Percentiles rank a stretch among this genome's conserved stretches.
These are phyloP conservation scores for Phlebiopsis gigantea DNA, from an alignment of 768 basidiomycete species.

Conservation along the genomic window DNA sequence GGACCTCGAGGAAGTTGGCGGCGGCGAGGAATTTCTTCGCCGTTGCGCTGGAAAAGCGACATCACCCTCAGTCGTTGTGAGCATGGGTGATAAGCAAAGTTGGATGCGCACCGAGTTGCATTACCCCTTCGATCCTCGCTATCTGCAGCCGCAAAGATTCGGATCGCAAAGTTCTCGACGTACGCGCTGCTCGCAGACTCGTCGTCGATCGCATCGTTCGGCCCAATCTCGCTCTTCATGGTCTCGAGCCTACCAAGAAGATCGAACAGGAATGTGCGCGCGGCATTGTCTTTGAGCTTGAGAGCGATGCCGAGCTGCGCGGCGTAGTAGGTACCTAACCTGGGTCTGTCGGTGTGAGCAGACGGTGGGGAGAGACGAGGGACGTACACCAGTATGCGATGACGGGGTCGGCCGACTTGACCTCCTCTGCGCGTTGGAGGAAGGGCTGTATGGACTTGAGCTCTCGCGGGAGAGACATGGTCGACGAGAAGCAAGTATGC, in stretches of 20 bases:
- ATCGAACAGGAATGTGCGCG: conserved; percentile 63
- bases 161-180: conserved; percentile 92
- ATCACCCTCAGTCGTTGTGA: too few relatives aligned
- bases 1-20: conserved; percentile 88
- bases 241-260: conserved; percentile 76
- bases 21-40: conserved; percentile 95
- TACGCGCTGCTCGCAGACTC: conserved; percentile 83
- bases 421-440: conserved; percentile 87
- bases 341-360: conserved; percentile 1
- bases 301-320: conserved; percentile 80
- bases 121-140: conserved; percentile 81
- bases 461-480: conserved; percentile 35
- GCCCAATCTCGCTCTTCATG: conserved; percentile 70
- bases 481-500: not conserved
- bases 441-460: conserved; percentile 73
- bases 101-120: conserved; percentile 58
- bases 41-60: conserved; percentile 52
- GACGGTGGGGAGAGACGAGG: conserved; percentile 6
- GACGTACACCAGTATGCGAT: conserved; percentile 94
- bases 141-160: conserved; percentile 85
- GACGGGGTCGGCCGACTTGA: conserved; percentile 75
- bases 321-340: conserved; percentile 84
- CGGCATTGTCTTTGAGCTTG: conserved; percentile 58
- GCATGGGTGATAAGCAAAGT: not conserved
- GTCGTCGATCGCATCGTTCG: conserved; percentile 75